These are phyloP conservation scores for Didymella arachidicola DNA, from an alignment of 2,329 filamentous ascomycete genomes.

Conservation along the genomic window DNA sequence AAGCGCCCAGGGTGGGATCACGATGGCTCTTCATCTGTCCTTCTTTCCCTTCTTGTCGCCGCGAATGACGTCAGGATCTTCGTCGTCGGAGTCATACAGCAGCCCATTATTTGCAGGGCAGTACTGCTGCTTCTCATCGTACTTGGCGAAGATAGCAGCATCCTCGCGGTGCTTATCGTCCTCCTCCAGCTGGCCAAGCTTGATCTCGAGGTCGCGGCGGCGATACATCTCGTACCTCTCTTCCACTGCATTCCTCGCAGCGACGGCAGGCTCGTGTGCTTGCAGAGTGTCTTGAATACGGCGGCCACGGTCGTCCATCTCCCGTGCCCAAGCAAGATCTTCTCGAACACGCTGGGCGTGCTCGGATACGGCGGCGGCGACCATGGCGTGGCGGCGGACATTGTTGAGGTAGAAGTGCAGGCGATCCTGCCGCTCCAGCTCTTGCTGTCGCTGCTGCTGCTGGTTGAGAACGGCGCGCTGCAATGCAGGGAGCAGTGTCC, in stretches of 20 bases:
- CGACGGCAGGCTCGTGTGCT: neutral
- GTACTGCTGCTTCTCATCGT: neutral
- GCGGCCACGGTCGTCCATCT: neutral
- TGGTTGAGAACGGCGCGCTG: too few species aligned
- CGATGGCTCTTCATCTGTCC: neutral
- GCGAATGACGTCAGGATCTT: neutral
- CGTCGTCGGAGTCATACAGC: neutral
- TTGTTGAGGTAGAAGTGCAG: too few species aligned
- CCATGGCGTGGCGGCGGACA: too few species aligned
- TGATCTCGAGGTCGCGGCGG: neutral
- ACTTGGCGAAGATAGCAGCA: neutral
- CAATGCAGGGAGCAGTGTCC: too few species aligned
- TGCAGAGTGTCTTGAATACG: neutral
- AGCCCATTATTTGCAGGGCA: neutral
- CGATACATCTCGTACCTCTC: neutral
- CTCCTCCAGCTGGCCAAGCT: neutral
- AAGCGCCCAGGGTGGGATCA: conserved; percentile 5
- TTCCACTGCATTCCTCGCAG: neutral
- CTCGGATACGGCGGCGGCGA: too few species aligned
- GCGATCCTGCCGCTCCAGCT: too few species aligned
- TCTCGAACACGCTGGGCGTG: too few species aligned
- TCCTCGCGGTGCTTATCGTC: neutral
- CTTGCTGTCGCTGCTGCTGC: too few species aligned
- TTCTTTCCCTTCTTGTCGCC: neutral
- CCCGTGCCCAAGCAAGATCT: too few species aligned